These are phyloP conservation scores for Erigeron philadelphicus DNA, from an alignment of 140 eudicot species.

Conservation along the genomic window DNA sequence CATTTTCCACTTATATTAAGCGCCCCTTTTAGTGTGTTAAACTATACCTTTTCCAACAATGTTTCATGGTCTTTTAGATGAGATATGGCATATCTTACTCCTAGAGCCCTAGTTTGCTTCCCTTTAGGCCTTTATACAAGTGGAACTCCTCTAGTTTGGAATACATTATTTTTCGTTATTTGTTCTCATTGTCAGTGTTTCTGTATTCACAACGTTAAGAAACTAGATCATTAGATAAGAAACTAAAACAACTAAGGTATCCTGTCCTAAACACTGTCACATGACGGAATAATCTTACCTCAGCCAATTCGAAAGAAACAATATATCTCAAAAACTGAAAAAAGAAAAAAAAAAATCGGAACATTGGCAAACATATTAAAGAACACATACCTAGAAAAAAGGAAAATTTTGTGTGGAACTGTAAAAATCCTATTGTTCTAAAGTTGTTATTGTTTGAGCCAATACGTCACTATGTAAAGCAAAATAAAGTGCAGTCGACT, in stretches of 20 bases:
- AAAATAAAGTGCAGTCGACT: constrained; percentile 16
- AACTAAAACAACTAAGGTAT: neutral
- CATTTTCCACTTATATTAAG: neutral
- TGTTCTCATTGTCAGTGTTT: neutral
- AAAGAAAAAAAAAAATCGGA: neutral
- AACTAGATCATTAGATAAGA: neutral
- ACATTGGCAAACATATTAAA: constrained; percentile 2
- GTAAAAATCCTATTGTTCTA: neutral
- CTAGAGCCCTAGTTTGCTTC: neutral
- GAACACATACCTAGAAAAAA: neutral
- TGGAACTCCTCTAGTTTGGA: neutral
- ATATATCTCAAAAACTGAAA: neutral
- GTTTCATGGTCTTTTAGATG: neutral
- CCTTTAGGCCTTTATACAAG: neutral
- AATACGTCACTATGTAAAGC: neutral
- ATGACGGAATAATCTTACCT: constrained; percentile 8
- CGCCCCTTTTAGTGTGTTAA: neutral
- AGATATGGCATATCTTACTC: neutral
- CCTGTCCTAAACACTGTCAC: constrained; percentile 1
- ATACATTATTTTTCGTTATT: neutral
- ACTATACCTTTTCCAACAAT: neutral
- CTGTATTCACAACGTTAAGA: neutral
- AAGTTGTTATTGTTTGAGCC: neutral
- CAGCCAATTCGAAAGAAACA: neutral
- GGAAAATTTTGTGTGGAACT: neutral